A percentile compares a stretch with the other conserved stretches of the same genome.
Conservation (phyloP, 768 basidiomycete species). For the Amyloporia xantha region DNA sequence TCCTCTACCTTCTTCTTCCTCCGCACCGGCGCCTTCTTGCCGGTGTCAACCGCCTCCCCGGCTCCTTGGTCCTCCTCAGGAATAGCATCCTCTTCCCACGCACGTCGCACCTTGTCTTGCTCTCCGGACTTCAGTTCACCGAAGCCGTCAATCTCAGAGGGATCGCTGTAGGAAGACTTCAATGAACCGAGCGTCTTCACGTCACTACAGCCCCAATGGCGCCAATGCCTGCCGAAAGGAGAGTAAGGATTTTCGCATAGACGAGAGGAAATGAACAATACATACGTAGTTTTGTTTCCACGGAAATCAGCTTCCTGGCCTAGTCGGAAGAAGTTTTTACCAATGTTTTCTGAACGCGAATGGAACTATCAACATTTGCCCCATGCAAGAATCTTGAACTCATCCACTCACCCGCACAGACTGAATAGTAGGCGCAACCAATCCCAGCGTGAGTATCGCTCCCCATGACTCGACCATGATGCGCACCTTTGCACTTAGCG, state of each 20-base stretch:
- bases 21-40: conserved; percentile 18
- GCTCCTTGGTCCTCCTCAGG: conserved; percentile 28
- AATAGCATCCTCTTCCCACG: conserved; percentile 37
- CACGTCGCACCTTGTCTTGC: conserved; percentile 35
- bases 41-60: conserved; percentile 21
- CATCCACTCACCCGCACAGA: conserved; percentile 13
- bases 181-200: conserved; percentile 30
- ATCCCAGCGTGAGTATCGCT: not conserved
- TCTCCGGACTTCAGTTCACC: conserved; percentile 32
- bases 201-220: conserved; percentile 40
- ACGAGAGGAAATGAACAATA: not conserved
- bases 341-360: conserved; percentile 29
- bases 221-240: conserved; percentile 25
- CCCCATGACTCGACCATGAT: too few species aligned
- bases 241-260: not conserved
- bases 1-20: conserved; percentile 24
- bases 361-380: too few species aligned
- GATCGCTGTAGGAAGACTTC: conserved; percentile 29
- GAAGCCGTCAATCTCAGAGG: conserved; percentile 38
- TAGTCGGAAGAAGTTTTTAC: conserved; percentile 36
- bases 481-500: conserved; percentile 29
- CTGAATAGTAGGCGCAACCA: too few species aligned
- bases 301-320: conserved; percentile 35
- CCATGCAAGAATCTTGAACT: not conserved
- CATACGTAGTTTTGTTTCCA: conserved; percentile 30